Evolutionary conservation across 176 grass and related monocot species (phyloP).

Genomic region (Elaeis guineensis): DNA sequence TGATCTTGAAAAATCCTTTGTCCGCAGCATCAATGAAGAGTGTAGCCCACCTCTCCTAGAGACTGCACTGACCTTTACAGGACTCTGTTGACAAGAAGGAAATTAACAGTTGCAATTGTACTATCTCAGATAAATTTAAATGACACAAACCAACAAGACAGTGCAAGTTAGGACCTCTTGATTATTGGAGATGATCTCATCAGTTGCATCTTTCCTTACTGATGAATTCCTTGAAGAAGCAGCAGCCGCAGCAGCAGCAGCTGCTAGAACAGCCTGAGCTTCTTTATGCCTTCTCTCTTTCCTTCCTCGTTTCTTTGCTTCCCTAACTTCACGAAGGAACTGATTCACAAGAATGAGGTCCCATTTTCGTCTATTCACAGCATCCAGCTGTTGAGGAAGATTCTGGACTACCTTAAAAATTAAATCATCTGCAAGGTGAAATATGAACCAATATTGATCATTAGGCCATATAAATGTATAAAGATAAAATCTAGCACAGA

Average conservation of each 20-base stretch:
- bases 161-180: constrained; percentile 48
- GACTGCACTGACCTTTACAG: constrained; percentile 33
- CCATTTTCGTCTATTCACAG: constrained; percentile 80
- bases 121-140: too few species aligned
- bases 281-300: constrained; percentile 97
- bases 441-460: not conserved
- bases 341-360: constrained; percentile 87
- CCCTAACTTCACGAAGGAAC: constrained; percentile 84
- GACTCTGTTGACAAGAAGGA: constrained; percentile 24
- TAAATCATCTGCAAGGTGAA: constrained; percentile 48
- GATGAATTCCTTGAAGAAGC: constrained; percentile 65
- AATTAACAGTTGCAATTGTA: not conserved
- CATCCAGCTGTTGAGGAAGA: constrained; percentile 61
- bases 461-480: too few species aligned
- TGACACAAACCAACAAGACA: not conserved
- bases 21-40: constrained; percentile 19
- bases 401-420: constrained; percentile 63
- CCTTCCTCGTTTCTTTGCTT: constrained; percentile 88
- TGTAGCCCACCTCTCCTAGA: constrained; percentile 36
- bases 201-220: constrained; percentile 74
- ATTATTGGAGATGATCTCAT: constrained; percentile 28
- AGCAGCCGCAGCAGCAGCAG: constrained; percentile 66
- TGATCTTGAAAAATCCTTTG: constrained; percentile 51
- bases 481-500: too few species aligned
- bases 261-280: constrained; percentile 89